These are phyloP conservation scores for Lentithecium fluviatile DNA, from an alignment of 495 filamentous ascomycete genomes.

Conservation along the genomic window DNA sequence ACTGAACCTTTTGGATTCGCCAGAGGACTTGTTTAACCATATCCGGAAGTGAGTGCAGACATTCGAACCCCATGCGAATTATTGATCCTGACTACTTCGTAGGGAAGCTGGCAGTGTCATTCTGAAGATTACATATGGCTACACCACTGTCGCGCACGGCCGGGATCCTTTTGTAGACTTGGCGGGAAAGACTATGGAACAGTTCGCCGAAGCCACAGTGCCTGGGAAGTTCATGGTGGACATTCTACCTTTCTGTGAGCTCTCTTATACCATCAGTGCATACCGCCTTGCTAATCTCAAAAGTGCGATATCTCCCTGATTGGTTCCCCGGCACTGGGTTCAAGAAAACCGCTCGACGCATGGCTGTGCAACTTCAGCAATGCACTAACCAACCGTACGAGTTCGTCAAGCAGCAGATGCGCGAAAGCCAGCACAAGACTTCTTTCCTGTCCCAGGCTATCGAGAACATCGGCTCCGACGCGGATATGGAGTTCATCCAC, in stretches of 20 bases:
- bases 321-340: constrained; percentile 54
- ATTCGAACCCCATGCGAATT: background rate
- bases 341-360: constrained; percentile 42
- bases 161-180: constrained; percentile 49
- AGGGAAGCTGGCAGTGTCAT: constrained; percentile 48
- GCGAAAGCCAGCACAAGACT: constrained; percentile 35
- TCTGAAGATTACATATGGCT: constrained; percentile 52
- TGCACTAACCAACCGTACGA: constrained; percentile 39
- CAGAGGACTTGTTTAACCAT: constrained; percentile 1
- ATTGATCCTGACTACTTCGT: background rate
- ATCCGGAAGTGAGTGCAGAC: constrained; percentile 4
- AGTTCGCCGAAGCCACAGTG: constrained; percentile 43
- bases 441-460: constrained; percentile 48
- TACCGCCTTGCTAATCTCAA: no score
- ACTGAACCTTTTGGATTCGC: constrained; percentile 6
- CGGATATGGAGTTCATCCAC: constrained; percentile 40
- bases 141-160: constrained; percentile 46
- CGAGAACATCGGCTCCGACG: constrained; percentile 32
- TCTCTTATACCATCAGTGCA: no score
- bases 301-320: constrained; percentile 45
- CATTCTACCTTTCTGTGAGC: constrained; percentile 38
- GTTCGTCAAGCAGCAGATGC: constrained; percentile 51
- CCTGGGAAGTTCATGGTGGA: constrained; percentile 51
- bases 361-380: constrained; percentile 31
- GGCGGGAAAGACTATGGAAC: constrained; percentile 42